phyloP scores from a whole-genome alignment of 2,329 filamentous ascomycete genomes.

The Davidsoniella eucalypti region DNA sequence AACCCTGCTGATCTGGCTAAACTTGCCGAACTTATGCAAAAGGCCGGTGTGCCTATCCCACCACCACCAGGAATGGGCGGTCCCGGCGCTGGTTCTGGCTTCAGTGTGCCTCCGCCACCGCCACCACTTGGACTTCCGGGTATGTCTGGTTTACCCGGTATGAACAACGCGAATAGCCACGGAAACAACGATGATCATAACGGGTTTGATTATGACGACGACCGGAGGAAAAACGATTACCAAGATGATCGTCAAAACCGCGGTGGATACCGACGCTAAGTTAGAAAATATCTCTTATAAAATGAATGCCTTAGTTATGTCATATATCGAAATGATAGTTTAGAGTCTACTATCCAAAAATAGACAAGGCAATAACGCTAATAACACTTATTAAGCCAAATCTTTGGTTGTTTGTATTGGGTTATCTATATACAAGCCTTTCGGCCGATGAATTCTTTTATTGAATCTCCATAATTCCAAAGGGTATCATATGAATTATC shows the following conservation, averaged over 20 bases:
- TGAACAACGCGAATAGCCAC: conserved; percentile 7
- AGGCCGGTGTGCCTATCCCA: conserved; percentile 45
- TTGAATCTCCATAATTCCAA: neutral
- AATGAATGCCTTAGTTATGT: neutral
- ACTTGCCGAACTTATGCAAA: conserved; percentile 48
- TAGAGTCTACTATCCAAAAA: neutral
- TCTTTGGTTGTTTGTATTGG: neutral
- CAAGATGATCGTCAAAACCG: conserved; percentile 3
- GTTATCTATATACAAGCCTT: no score
- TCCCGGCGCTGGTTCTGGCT: conserved; percentile 12
- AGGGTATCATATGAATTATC: neutral
- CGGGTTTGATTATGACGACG: neutral
- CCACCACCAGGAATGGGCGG: conserved; percentile 32
- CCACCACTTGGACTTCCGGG: conserved; percentile 18
- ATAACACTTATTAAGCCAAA: neutral
- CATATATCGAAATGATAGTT: neutral
- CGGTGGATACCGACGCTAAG: conserved; percentile 2
- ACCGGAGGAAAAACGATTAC: neutral
- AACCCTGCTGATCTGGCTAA: conserved; percentile 45
- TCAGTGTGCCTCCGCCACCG: conserved; percentile 22
- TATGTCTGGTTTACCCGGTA: neutral
- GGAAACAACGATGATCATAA: neutral
- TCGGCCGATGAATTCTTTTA: no score
- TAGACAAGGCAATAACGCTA: neutral
- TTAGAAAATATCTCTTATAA: neutral